Conservation (phyloP, 106 monocot species). For the Dactylorhiza incarnata region DNA sequence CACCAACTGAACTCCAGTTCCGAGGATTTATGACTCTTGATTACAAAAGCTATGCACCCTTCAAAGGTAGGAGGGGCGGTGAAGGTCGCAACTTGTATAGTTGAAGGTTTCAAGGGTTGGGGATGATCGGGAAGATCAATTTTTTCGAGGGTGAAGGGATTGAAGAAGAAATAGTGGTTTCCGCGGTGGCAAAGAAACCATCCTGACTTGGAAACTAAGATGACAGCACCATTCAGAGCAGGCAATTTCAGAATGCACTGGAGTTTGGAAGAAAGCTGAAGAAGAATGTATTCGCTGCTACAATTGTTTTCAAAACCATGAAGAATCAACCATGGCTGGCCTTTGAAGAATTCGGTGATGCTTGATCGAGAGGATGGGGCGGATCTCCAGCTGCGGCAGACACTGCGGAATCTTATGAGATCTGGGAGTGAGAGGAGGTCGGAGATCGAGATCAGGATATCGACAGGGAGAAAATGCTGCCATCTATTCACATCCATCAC, state of each 20-base stretch:
- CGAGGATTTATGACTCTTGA: not conserved
- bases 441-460: not conserved
- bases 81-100: not conserved
- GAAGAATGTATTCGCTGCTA: not conserved
- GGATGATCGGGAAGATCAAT: not conserved
- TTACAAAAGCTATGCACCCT: not conserved
- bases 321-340: not conserved
- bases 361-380: not conserved
- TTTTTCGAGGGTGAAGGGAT: not conserved
- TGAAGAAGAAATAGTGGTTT: conserved; percentile 1
- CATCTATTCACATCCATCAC: no score
- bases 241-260: conserved; percentile 2
- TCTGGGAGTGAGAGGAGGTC: not conserved
- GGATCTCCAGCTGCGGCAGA: not conserved
- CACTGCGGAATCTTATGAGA: not conserved
- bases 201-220: not conserved
- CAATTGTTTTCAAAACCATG: not conserved
- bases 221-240: not conserved
- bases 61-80: not conserved
- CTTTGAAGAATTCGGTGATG: not conserved
- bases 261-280: not conserved
- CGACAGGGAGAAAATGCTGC: not conserved
- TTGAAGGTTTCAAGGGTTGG: not conserved
- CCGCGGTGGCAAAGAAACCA: not conserved
- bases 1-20: conserved; percentile 3